These are phyloP conservation scores for Emiliania huxleyi DNA, from an alignment of 78 protist species.

Conservation along the genomic window DNA sequence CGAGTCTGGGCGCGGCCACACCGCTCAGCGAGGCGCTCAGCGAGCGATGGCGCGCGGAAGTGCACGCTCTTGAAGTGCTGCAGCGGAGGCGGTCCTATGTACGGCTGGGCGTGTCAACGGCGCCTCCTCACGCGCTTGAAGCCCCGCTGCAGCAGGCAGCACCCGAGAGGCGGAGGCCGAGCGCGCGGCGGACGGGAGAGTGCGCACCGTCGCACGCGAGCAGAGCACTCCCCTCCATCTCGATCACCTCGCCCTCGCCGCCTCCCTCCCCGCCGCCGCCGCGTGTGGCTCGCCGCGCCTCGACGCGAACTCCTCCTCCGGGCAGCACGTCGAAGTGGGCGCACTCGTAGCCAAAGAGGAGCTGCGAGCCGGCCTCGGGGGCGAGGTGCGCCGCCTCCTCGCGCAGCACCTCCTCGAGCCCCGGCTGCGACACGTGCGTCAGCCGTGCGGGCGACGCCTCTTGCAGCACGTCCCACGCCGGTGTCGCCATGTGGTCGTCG, in stretches of 20 bases:
- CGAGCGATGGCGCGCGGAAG: background rate
- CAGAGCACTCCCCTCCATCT: background rate
- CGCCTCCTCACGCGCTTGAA: too few relatives aligned
- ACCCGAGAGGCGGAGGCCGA: background rate
- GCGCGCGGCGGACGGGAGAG: background rate
- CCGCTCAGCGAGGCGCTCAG: background rate
- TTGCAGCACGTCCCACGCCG: background rate
- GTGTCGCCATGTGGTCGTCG: background rate
- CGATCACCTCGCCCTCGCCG: too few relatives aligned
- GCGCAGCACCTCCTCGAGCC: background rate
- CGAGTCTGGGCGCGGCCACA: too few relatives aligned
- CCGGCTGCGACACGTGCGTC: background rate
- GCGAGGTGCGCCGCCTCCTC: background rate
- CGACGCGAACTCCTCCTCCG: background rate
- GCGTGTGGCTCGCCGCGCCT: too few relatives aligned
- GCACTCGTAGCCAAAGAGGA: background rate
- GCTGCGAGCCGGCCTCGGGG: background rate
- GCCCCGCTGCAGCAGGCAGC: too few relatives aligned
- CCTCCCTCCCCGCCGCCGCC: too few relatives aligned
- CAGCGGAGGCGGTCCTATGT: too few relatives aligned
- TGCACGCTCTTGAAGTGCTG: background rate
- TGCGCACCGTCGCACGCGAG: background rate
- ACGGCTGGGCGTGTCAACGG: too few relatives aligned
- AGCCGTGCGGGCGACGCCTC: background rate
- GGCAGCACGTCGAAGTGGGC: background rate